Conservation (phyloP, 1,139 yeast genomes). For the Candida sanyaensis region DNA sequence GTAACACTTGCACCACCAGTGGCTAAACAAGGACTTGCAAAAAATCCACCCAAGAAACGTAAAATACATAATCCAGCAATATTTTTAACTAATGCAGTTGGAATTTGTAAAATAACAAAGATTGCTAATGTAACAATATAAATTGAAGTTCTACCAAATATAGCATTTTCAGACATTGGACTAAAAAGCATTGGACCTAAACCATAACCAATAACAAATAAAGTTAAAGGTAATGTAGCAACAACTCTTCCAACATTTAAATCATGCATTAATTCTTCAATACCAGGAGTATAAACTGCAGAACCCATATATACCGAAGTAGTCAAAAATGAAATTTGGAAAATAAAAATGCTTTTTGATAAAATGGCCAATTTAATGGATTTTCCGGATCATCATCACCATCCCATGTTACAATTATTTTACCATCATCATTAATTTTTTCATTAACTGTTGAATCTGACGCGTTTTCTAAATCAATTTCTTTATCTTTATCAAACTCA, state of each 20-base stretch:
- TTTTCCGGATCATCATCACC: constrained; percentile 32
- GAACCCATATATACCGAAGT: constrained; percentile 28
- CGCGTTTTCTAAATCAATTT: not conserved
- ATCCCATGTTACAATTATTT: constrained; percentile 25
- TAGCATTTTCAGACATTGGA: constrained; percentile 52
- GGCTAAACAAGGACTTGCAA: constrained; percentile 37
- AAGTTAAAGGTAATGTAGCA: constrained; percentile 44
- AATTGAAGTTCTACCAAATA: constrained; percentile 54
- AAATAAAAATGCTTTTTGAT: constrained; percentile 20
- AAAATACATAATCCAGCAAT: constrained; percentile 33
- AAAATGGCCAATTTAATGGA: constrained; percentile 31
- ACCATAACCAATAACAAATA: constrained; percentile 56
- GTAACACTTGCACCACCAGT: constrained; percentile 41
- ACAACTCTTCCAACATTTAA: constrained; percentile 45
- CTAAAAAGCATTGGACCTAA: constrained; percentile 56
- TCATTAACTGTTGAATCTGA: not conserved
- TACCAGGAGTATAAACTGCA: constrained; percentile 32
- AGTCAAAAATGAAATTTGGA: constrained; percentile 24
- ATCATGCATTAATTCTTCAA: constrained; percentile 37
- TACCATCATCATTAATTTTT: not conserved
- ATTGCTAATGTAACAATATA: constrained; percentile 29
- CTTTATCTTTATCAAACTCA: constrained; percentile 2
- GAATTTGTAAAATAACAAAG: constrained; percentile 35
- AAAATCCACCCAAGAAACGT: constrained; percentile 36
- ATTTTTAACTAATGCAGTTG: constrained; percentile 31